Conservation (phyloP, 2,329 filamentous ascomycete species). For the Daldinia sp. region DNA sequence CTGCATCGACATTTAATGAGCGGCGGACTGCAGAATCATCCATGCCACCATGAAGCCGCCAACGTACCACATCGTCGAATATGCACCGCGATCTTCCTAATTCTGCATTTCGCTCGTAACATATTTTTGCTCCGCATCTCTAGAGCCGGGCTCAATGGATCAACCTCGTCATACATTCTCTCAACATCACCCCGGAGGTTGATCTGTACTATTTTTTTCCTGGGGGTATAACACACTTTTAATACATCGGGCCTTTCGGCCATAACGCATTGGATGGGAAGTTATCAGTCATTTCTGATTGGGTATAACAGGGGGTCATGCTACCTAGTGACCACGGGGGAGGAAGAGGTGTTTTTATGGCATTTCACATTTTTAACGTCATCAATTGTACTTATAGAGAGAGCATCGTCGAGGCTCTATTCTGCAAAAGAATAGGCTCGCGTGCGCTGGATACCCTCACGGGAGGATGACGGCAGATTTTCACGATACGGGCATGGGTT, state of each 20-base stretch:
- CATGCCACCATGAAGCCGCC: slow-evolving; percentile 29
- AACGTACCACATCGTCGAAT: slow-evolving; percentile 30
- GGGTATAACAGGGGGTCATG: slow-evolving; percentile 32
- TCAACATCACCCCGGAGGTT: slow-evolving; percentile 31
- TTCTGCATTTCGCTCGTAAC: slow-evolving; percentile 14
- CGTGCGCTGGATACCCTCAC: slow-evolving; percentile 46
- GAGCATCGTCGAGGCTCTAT: slow-evolving; percentile 42
- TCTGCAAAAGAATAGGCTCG: slow-evolving; percentile 42
- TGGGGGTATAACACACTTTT: slow-evolving; percentile 32
- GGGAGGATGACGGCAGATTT: slow-evolving; percentile 38
- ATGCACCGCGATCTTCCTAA: slow-evolving; percentile 27
- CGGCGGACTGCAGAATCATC: slow-evolving; percentile 31
- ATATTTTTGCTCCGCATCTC: slow-evolving; percentile 22
- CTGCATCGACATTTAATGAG: slow-evolving; percentile 29
- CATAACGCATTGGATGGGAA: slow-evolving; percentile 32
- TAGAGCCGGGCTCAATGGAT: slow-evolving; percentile 44
- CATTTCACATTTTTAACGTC: slow-evolving; percentile 31
- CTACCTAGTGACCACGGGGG: slow-evolving; percentile 28
- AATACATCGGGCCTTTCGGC: slow-evolving; percentile 35
- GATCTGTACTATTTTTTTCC: slow-evolving; percentile 42
- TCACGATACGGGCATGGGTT: slow-evolving; percentile 32
- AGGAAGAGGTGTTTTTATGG: slow-evolving; percentile 35
- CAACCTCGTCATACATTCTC: slow-evolving; percentile 32
- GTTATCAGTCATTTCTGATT: slow-evolving; percentile 32
- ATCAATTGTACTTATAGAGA: slow-evolving; percentile 40